phyloP scores from a whole-genome alignment of 495 filamentous ascomycete species.

The Cercophora sp. region DNA sequence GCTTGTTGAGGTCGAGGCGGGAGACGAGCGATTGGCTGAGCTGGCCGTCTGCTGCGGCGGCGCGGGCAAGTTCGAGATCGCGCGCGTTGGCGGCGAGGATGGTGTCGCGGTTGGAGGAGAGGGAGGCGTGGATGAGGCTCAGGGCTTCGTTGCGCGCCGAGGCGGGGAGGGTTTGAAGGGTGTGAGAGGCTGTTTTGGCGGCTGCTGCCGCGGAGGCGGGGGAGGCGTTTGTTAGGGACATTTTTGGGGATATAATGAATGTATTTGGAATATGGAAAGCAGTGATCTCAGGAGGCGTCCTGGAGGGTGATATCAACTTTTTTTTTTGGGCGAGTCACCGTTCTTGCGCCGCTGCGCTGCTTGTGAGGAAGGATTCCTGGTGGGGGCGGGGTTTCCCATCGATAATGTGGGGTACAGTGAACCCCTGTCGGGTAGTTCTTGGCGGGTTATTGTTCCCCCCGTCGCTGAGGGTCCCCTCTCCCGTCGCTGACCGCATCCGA shows the following conservation, averaged over 20 bases:
- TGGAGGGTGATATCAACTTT: constrained; percentile 8
- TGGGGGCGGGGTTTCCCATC: constrained; percentile 3
- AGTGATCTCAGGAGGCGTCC: neutral
- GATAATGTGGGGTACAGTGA: constrained; percentile 4
- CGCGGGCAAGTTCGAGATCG: constrained; percentile 70
- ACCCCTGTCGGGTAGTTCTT: neutral
- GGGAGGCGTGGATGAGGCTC: constrained; percentile 70
- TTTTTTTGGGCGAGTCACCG: neutral
- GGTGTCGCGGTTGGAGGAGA: constrained; percentile 60
- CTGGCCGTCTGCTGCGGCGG: constrained; percentile 66
- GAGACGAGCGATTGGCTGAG: constrained; percentile 86
- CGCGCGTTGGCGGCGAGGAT: constrained; percentile 83
- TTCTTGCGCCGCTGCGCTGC: no score
- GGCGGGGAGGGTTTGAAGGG: constrained; percentile 61
- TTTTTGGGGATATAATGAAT: constrained; percentile 28
- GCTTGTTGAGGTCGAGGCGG: constrained; percentile 75
- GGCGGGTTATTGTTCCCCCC: constrained; percentile 5
- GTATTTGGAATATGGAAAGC: no score
- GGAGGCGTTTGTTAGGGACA: constrained; percentile 74
- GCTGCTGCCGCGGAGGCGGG: constrained; percentile 62
- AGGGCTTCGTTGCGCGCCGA: constrained; percentile 76
- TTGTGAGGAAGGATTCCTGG: neutral
- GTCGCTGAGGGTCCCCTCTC: neutral
- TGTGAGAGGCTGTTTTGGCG: constrained; percentile 67
- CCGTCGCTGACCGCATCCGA: constrained; percentile 7